Evolutionary conservation across 352 stramenopile genomes (phyloP).

Genomic region (Phytophthora citrophthora): DNA sequence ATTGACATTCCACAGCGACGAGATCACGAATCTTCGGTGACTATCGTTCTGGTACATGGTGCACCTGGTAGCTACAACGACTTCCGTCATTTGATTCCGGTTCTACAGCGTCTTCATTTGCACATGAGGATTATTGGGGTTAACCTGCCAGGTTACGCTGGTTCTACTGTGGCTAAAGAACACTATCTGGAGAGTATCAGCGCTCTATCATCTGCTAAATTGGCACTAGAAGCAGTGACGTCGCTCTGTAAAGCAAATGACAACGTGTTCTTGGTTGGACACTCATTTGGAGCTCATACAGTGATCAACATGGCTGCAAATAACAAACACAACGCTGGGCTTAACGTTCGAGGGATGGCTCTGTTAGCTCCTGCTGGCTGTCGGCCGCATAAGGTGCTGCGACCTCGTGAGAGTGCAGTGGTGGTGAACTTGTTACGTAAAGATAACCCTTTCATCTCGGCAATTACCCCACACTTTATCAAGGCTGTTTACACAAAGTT

Average conservation of each 20-base stretch:
- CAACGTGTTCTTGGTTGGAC: slow-evolving; percentile 52
- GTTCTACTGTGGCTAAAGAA: slow-evolving; percentile 32
- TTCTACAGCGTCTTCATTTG: slow-evolving; percentile 28
- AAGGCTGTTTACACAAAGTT: slow-evolving; percentile 51
- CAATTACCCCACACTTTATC: slow-evolving; percentile 19
- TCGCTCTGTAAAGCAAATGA: slow-evolving; percentile 33
- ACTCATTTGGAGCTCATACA: slow-evolving; percentile 60
- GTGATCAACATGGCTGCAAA: slow-evolving; percentile 51
- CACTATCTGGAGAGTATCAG: slow-evolving; percentile 43
- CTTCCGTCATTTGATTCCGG: slow-evolving; percentile 58
- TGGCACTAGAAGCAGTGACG: slow-evolving; percentile 40
- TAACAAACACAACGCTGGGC: background rate
- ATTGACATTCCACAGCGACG: slow-evolving; percentile 24
- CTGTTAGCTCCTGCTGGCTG: slow-evolving; percentile 51
- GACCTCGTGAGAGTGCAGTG: slow-evolving; percentile 37
- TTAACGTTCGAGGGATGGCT: slow-evolving; percentile 42
- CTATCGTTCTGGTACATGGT: slow-evolving; percentile 62
- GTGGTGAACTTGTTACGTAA: slow-evolving; percentile 37
- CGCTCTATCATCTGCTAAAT: slow-evolving; percentile 30
- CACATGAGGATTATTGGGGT: slow-evolving; percentile 56
- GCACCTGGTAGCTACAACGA: slow-evolving; percentile 60
- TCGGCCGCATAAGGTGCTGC: slow-evolving; percentile 48
- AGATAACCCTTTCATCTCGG: slow-evolving; percentile 24
- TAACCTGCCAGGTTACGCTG: slow-evolving; percentile 61
- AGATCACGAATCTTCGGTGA: slow-evolving; percentile 23